These are phyloP conservation scores for Medicago arabica DNA, from an alignment of 306 rosid genomes.

Conservation along the genomic window DNA sequence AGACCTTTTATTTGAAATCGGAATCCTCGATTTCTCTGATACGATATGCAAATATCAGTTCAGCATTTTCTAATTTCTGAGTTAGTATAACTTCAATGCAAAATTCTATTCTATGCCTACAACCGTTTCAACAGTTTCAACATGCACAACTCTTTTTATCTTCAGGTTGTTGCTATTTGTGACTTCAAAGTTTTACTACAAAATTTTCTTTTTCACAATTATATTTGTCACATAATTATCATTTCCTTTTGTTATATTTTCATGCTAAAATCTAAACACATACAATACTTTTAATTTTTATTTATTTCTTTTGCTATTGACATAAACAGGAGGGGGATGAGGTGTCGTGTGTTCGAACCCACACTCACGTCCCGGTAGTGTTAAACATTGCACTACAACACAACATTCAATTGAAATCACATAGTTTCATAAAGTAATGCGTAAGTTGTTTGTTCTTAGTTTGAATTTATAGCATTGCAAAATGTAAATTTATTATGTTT, in stretches of 20 bases:
- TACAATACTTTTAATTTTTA: too few species aligned
- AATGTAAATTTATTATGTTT: background rate
- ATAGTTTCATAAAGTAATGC: background rate
- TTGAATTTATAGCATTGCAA: background rate
- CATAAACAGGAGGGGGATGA: too few species aligned
- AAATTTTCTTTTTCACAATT: background rate
- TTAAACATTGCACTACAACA: background rate
- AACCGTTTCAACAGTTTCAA: background rate
- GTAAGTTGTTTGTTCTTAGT: background rate
- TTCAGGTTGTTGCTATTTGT: background rate
- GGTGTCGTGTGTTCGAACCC: too few species aligned
- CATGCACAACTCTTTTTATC: background rate
- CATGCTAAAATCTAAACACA: background rate
- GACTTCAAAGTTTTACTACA: background rate
- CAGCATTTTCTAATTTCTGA: background rate
- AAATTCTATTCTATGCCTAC: background rate
- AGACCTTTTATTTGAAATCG: background rate
- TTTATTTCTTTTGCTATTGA: too few species aligned
- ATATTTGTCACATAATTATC: background rate
- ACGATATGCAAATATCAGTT: background rate
- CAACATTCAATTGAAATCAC: background rate
- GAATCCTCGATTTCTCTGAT: background rate
- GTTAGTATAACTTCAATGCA: background rate
- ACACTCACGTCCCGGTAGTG: too few species aligned
- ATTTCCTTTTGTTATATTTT: background rate